Evolutionary conservation across 1,284 basidiomycete genomes (phyloP).

Genomic region (Clitocybe nebularis): DNA sequence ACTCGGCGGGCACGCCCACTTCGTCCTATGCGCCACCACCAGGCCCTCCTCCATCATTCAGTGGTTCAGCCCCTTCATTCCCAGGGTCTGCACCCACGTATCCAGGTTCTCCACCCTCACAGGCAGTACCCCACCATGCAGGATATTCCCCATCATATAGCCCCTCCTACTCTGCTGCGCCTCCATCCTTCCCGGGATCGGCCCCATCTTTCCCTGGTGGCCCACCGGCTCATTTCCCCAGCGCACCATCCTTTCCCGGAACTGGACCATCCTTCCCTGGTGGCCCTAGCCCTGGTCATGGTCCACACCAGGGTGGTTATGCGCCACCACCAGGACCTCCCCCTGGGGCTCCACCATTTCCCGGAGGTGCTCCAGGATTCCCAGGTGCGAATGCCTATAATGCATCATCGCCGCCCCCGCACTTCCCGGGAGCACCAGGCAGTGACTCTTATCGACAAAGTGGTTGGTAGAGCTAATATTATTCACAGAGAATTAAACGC

Average conservation of each 20-base stretch:
- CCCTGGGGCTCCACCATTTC: constrained; percentile 11
- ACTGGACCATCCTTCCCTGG: constrained; percentile 19
- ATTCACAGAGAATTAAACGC: too few relatives aligned
- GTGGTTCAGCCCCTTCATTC: neutral
- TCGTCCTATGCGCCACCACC: constrained; percentile 12
- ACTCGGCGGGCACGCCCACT: constrained; percentile 19
- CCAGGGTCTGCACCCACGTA: constrained; percentile 11
- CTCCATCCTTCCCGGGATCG: constrained; percentile 11
- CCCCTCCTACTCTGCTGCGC: constrained; percentile 18
- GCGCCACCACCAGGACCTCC: constrained; percentile 10
- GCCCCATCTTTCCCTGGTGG: constrained; percentile 24
- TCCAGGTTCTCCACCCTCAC: constrained; percentile 1
- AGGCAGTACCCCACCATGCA: constrained; percentile 11
- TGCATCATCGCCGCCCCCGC: constrained; percentile 14
- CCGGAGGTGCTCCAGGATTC: neutral
- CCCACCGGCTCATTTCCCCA: constrained; percentile 18
- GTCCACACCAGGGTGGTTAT: neutral
- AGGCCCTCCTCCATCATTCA: constrained; percentile 5
- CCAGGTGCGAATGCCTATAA: constrained; percentile 5
- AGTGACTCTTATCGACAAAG: constrained; percentile 3
- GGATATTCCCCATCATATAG: constrained; percentile 27
- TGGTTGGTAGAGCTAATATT: constrained; percentile 7
- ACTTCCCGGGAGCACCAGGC: constrained; percentile 16
- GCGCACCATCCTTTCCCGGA: constrained; percentile 14
- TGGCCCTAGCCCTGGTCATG: constrained; percentile 7